Evolutionary conservation across 768 basidiomycete species (phyloP).

Genomic region (Kwoniella dendrophila): DNA sequence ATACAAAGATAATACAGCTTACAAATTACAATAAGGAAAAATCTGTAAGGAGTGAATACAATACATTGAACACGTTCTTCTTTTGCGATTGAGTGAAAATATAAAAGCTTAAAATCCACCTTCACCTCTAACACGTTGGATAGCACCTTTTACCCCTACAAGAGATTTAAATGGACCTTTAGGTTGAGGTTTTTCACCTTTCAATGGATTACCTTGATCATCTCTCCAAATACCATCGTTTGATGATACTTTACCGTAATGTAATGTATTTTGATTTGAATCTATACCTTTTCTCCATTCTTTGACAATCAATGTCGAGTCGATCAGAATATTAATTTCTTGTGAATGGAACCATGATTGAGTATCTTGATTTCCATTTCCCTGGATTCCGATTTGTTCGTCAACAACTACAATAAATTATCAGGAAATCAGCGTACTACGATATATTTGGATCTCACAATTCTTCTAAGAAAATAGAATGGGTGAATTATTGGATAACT

Average conservation of each 20-base stretch:
- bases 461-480: neutral
- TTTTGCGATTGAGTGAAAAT: no score
- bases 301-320: constrained; percentile 59
- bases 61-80: no score
- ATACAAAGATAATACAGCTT: no score
- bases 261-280: constrained; percentile 58
- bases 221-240: constrained; percentile 66
- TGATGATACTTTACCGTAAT: constrained; percentile 58
- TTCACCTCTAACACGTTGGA: constrained; percentile 38
- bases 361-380: constrained; percentile 69
- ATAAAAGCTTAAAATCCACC: constrained; percentile 39
- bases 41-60: no score
- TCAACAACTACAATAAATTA: constrained; percentile 66
- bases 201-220: constrained; percentile 54
- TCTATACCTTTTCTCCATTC: constrained; percentile 60
- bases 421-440: neutral
- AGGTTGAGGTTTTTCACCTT: constrained; percentile 25
- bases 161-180: constrained; percentile 36
- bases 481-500: neutral
- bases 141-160: constrained; percentile 41
- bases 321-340: constrained; percentile 67
- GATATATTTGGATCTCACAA: neutral
- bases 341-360: constrained; percentile 73
- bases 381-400: constrained; percentile 65
- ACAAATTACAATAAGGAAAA: no score